phyloP scores from a whole-genome alignment of 345 rosid genomes.

The Hibiscus trionum region DNA sequence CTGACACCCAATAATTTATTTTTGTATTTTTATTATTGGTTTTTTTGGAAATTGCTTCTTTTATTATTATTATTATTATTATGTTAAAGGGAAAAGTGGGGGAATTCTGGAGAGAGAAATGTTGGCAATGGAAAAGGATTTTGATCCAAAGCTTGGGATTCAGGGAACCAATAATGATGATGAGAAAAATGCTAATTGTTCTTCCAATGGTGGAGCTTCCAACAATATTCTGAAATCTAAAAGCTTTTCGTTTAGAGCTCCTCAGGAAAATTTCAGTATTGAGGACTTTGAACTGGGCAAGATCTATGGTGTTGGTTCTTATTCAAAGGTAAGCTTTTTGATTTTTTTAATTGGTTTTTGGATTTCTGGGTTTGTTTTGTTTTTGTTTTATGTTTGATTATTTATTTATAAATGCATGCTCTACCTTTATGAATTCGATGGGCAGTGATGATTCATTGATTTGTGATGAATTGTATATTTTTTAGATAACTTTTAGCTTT shows the following conservation, averaged over 20 bases:
- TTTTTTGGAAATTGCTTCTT: too few relatives aligned
- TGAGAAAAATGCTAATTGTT: background rate
- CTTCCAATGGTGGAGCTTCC: background rate
- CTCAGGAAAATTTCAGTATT: slow-evolving; percentile 81
- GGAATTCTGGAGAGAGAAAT: slow-evolving; percentile 25
- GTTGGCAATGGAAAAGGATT: slow-evolving; percentile 92
- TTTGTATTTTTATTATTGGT: too few relatives aligned
- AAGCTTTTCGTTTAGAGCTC: slow-evolving; percentile 95
- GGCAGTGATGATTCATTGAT: background rate
- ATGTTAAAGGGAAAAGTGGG: slow-evolving; percentile 17
- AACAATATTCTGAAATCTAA: slow-evolving; percentile 42
- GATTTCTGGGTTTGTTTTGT: background rate
- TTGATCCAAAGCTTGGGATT: slow-evolving; percentile 84
- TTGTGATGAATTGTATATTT: background rate
- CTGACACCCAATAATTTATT: too few relatives aligned
- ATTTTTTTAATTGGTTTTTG: background rate
- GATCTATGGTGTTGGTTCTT: slow-evolving; percentile 99
- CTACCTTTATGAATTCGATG: background rate
- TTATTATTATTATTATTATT: slow-evolving; percentile 2
- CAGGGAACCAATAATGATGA: slow-evolving; percentile 25
- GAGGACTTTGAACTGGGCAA: slow-evolving; percentile 94
- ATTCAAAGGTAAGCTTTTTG: slow-evolving; percentile 62
- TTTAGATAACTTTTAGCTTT: too few relatives aligned
- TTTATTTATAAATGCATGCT: background rate
- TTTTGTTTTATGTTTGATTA: background rate